Evolutionary conservation across 2,329 filamentous ascomycete genomes (phyloP).

Genomic region (Stachybotrys elegans): DNA sequence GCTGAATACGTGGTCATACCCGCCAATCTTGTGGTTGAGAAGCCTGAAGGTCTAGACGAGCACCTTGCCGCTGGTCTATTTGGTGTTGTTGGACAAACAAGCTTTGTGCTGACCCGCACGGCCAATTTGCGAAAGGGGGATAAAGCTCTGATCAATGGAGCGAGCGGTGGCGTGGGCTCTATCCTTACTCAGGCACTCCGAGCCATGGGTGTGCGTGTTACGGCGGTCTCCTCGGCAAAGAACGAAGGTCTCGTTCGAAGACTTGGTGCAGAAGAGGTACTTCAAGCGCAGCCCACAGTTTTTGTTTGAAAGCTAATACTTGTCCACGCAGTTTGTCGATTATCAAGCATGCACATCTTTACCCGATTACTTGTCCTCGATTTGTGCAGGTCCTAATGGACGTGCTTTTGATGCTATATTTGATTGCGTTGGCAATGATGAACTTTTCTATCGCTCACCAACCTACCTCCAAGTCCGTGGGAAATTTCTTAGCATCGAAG

Average conservation of each 20-base stretch:
- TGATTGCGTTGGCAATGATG: constrained; percentile 17
- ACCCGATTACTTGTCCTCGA: constrained; percentile 10
- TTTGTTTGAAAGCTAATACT: neutral
- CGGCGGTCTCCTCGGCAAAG: constrained; percentile 15
- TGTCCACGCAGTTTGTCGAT: constrained; percentile 14
- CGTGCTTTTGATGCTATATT: constrained; percentile 14
- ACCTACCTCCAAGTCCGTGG: constrained; percentile 15
- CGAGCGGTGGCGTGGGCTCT: constrained; percentile 17
- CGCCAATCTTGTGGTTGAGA: constrained; percentile 18
- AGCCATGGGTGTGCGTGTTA: constrained; percentile 14
- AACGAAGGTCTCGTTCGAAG: constrained; percentile 15
- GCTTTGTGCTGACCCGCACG: constrained; percentile 18
- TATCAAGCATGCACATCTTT: constrained; percentile 14
- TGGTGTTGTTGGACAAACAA: constrained; percentile 29
- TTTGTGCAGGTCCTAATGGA: neutral
- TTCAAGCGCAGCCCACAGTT: neutral
- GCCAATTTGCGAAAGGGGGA: constrained; percentile 14
- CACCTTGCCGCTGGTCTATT: constrained; percentile 21
- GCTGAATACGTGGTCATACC: constrained; percentile 29
- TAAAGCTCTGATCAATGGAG: constrained; percentile 17
- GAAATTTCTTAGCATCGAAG: constrained; percentile 15
- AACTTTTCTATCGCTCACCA: constrained; percentile 13
- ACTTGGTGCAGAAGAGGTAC: constrained; percentile 18
- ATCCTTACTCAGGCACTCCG: constrained; percentile 15
- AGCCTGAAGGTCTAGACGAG: constrained; percentile 16